These are phyloP conservation scores for Babesia gibsoni DNA, from an alignment of 169 alveolate species.

Conservation along the genomic window DNA sequence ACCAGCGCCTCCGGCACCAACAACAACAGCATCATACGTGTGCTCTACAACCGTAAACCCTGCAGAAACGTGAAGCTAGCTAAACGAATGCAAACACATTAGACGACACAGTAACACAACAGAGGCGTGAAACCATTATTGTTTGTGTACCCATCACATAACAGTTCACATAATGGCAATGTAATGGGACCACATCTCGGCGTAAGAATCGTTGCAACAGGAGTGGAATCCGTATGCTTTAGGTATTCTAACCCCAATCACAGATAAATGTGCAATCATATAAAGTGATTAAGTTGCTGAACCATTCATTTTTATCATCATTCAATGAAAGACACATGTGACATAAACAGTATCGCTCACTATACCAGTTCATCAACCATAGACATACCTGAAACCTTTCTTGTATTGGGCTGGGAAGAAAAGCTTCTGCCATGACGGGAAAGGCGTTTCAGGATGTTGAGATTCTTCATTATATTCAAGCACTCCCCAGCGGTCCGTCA, in stretches of 20 bases:
- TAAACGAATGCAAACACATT: neutral
- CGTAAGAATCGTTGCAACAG: too few relatives aligned
- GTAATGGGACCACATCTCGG: too few relatives aligned
- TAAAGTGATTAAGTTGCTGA: too few relatives aligned
- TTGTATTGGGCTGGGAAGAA: conserved; percentile 6
- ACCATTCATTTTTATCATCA: too few relatives aligned
- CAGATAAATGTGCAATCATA: too few relatives aligned
- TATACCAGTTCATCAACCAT: neutral
- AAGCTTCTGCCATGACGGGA: neutral
- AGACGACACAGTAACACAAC: neutral
- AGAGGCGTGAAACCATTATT: neutral
- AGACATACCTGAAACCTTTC: conserved; percentile 24
- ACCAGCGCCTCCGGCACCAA: conserved; percentile 99
- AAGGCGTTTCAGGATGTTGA: neutral
- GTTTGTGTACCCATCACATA: neutral
- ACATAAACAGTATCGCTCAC: neutral
- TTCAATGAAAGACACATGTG: too few relatives aligned
- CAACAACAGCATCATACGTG: conserved; percentile 95
- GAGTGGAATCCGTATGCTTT: too few relatives aligned
- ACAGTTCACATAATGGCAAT: too few relatives aligned
- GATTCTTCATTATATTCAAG: neutral
- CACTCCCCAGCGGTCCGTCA: too few relatives aligned
- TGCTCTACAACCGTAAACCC: conserved; percentile 88
- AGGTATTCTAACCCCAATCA: too few relatives aligned
- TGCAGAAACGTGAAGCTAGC: conserved; percentile 2